Evolutionary conservation across 1,284 basidiomycete genomes (phyloP), one percentile per base, ranked within the genome.

Genomic region (Hymenochaete sp.): DNA sequence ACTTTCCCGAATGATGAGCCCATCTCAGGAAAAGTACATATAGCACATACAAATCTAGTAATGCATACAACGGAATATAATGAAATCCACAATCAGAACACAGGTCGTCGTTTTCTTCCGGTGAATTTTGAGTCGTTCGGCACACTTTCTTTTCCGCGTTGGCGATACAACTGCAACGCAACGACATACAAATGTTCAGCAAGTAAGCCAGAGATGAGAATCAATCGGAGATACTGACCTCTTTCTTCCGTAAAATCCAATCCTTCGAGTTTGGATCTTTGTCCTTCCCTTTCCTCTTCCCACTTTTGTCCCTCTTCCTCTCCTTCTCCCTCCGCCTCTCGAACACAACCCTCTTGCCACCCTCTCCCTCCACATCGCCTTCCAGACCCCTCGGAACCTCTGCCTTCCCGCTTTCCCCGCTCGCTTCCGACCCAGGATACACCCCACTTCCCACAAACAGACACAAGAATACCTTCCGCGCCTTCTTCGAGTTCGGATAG

Each of bases 401-500:
- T 41, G 76, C 74, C 8, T 14, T 14, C 28, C 14, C 14, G 32
- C 32, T 35, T 16, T n/a, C 21, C 6, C 32, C 32, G n/a, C n/a
- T n/a, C n/a, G n/a, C n/a, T n/a, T n/a, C n/a, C n/a, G n/a, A n/a
- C n/a, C n/a, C n/a, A n/a, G n/a, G n/a, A n/a, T n/a, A n/a, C 44
- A 52, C 57, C 3, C 65, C 66, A n/a, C 78, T 72, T 8, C 92
- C 92, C 3, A 93, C 86, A 62, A 87, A 87, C 48, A 96, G 65
- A 59, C 89, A 91, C 47, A 97, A 59, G 62, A 93, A 97, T 52
- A 95, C 84, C 63, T 97, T 97, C 57, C 77, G 79, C 27, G 90
- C 91, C 63, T 93, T 97, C 57, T 87, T 90, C 0, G 89, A 93
- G 64, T 97, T 96, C 3, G 93, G 93, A 63, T 91, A 97, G 67